Conservation (phyloP, 1,139 yeast genomes). For the Kodamaea plutei region DNA sequence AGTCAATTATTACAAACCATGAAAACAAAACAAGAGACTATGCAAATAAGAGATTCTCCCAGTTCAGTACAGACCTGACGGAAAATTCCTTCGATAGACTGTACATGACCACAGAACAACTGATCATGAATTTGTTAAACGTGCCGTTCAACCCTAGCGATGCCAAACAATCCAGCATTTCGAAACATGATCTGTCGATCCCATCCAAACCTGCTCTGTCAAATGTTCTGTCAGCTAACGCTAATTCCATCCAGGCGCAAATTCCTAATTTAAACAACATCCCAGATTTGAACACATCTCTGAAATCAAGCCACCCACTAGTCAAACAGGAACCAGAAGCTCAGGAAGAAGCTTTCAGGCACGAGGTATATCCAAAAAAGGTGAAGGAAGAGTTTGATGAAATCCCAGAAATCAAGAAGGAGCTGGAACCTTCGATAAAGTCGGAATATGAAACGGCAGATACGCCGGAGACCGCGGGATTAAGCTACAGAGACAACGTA, state of each 20-base stretch:
- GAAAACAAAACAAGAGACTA: constrained; percentile 1
- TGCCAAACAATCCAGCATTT: not conserved
- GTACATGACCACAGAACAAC: constrained; percentile 39
- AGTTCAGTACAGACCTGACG: constrained; percentile 13
- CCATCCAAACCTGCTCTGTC: too few species aligned
- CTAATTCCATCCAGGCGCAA: not conserved
- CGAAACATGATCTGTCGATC: constrained; percentile 4
- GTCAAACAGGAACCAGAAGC: constrained; percentile 3
- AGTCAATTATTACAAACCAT: constrained; percentile 20
- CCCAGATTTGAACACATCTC: too few species aligned
- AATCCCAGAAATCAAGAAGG: not conserved
- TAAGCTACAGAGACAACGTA: not conserved
- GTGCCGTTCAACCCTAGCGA: too few species aligned
- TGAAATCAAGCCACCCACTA: too few species aligned
- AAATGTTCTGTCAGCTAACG: not conserved
- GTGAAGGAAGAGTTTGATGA: not conserved
- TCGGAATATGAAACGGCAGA: not conserved
- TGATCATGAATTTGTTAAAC: constrained; percentile 38
- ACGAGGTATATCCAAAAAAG: not conserved
- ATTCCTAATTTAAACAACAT: not conserved
- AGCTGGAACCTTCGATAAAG: not conserved
- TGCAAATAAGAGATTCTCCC: constrained; percentile 5
- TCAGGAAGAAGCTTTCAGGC: not conserved
- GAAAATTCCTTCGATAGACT: constrained; percentile 34
- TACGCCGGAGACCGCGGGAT: not conserved